Conservation (phyloP, 2,329 filamentous ascomycete genomes). For the Botrytis medusae region DNA sequence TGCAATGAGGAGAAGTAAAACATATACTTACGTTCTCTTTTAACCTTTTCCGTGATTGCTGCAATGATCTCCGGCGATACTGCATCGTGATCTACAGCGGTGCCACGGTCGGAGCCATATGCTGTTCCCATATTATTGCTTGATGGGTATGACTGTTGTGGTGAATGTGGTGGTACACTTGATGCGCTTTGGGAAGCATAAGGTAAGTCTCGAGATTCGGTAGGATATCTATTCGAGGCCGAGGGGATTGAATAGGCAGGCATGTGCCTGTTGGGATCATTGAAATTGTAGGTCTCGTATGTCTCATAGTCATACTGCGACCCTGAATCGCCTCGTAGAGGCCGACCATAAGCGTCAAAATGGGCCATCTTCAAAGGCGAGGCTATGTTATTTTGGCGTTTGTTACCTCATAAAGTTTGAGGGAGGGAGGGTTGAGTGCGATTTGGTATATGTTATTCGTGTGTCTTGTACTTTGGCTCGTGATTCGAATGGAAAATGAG, state of each 20-base stretch:
- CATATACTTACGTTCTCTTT: conserved; percentile 51
- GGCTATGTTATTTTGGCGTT: conserved; percentile 27
- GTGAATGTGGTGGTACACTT: conserved; percentile 29
- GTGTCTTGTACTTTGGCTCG: not conserved
- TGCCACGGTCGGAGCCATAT: conserved; percentile 26
- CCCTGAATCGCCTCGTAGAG: conserved; percentile 26
- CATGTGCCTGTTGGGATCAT: conserved; percentile 24
- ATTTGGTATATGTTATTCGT: not conserved
- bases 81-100: conserved; percentile 39
- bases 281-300: conserved; percentile 25
- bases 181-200: conserved; percentile 25
- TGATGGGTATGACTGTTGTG: conserved; percentile 14
- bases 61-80: conserved; percentile 61
- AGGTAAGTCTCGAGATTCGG: conserved; percentile 33
- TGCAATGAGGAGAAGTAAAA: conserved; percentile 36
- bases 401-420: conserved; percentile 30
- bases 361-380: conserved; percentile 31
- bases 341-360: conserved; percentile 34
- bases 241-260: conserved; percentile 28
- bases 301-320: conserved; percentile 15
- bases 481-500: not conserved
- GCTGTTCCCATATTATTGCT: conserved; percentile 32
- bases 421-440: not conserved
- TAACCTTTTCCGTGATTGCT: conserved; percentile 58
- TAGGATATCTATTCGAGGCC: conserved; percentile 26